Base-by-base conservation (phyloP, 1,284 basidiomycete genomes). In the Serendipita sp. region DNA sequence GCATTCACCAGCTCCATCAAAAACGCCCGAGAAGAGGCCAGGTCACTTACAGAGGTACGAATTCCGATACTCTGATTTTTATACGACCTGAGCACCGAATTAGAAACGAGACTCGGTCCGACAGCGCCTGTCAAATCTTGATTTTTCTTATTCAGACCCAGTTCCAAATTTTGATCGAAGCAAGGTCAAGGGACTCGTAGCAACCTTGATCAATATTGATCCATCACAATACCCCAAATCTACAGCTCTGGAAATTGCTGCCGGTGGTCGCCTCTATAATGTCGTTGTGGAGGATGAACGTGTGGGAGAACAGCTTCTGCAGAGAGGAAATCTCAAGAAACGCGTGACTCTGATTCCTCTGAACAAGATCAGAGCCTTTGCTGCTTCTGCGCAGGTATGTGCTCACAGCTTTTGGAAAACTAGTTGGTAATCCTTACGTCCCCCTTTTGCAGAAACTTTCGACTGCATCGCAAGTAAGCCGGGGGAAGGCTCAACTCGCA, bases 151-250 rank as follows among this genome's bases (percentile, higher is more conserved):
- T 70, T 73, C 82, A 1, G 77, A 83, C 60, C 94, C 94, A 0
- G 76, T 80, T 45, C 84, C 88, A 3, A 81, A 83, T 69, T 99
- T 99, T 71, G 91, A 99, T 72, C 81, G 86, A 32, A 78, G 77
- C 29, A 86, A 87, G 67, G 94, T 99, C 70, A 95, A 95, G 71
- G 96, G 96, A 50, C 79, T 91, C n/a, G 87, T 94, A n/a, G 93
- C 88, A 0, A 85, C 84, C 22, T 81, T 98, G 22, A 83, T 97
- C 67, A 78, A 82, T 0, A 82, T 99, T 1, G 80, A 85, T 42
- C 74, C 82, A 30, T 75, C 80, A 60, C 83, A 93, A 70, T 85
- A 84, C 69, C 77, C 85, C 68, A 89, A 88, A 66, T 84, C 92
- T 1, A 93, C 91, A 0, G 96, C 95, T 0, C 81, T 99, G 29